These are phyloP conservation scores for Fusarium sp. DNA, from an alignment of 2,329 filamentous ascomycete genomes.

Conservation along the genomic window DNA sequence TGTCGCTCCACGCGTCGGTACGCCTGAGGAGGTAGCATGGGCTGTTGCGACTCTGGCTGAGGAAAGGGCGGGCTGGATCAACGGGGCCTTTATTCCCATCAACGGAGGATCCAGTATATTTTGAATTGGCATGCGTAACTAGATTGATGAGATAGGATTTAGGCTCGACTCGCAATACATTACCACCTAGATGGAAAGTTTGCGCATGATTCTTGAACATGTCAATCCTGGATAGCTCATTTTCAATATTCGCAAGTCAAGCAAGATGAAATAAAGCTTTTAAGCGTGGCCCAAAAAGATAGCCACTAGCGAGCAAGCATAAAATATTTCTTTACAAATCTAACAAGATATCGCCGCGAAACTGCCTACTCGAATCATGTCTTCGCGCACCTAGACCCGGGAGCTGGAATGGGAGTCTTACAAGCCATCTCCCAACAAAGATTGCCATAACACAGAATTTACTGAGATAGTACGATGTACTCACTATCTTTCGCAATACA, in stretches of 20 bases:
- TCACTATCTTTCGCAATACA: no score
- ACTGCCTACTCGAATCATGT: not conserved
- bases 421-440: not conserved
- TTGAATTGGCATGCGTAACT: not conserved
- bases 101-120: not conserved
- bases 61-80: constrained; percentile 2
- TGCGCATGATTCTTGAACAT: not conserved
- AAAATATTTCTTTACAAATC: not conserved
- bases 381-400: no score
- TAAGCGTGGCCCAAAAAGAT: no score
- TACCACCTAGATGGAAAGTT: no score
- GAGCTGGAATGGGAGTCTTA: no score
- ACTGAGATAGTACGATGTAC: no score
- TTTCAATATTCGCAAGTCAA: not conserved
- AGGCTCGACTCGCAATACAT: not conserved
- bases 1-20: not conserved
- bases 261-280: not conserved
- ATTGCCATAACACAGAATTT: not conserved
- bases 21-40: constrained; percentile 6
- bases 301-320: not conserved
- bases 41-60: not conserved
- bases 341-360: not conserved
- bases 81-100: not conserved
- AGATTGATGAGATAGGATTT: not conserved
- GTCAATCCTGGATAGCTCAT: not conserved